Evolutionary conservation across 1,139 yeast species (phyloP), one percentile per base, ranked within the genome.

Genomic region (Protomyces lactucae-debilis): DNA sequence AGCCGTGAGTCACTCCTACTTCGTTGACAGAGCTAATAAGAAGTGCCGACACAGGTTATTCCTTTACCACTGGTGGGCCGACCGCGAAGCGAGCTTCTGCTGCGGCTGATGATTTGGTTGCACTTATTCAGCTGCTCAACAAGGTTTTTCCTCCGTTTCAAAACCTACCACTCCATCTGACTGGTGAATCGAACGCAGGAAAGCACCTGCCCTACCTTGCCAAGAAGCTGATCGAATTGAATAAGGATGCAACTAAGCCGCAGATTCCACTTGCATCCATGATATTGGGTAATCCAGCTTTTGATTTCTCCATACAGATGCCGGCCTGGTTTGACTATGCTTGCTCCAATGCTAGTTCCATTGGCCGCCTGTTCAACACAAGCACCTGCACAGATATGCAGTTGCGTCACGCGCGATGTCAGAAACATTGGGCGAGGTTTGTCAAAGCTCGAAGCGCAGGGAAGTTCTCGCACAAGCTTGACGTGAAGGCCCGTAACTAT

Each of bases 181-280:
- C 97, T 0, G 99, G 99, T 35, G 99, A 93, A 76, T 88, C 96
- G 70, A 93, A 86, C 76, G 98, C 98, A 0, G 99, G 99, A 28
- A 97, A 92, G 74, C 93, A 90, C 73, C 87, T 93, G 65, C 98
- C 99, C 0, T 89, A 87, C 74, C 82, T 92, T 66, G 95, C 95
- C 0, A 77, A 82, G 57, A 84, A 83, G 1, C 80, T 92, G 16
- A 77, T 91, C 72, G 80, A 85, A 21, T 4, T 28, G 32, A 95
- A 90, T 74, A 81, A 56, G 39, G 51, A 57, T 16, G 45, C 36
- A n/a, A 48, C 53, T 4, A n/a, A 5, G 9, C n/a, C 54, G 9
- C 28, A 54, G 67, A 92, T 92, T 79, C 84, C 91, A 75, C 82
- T 93, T 74, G 81, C 91, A 23, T 89, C 97, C 4, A 90, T 93